Percentiles rank a stretch among this genome's conserved stretches.
Conservation (phyloP, 331 rosid genomes). For the Stylosanthes scabra region DNA sequence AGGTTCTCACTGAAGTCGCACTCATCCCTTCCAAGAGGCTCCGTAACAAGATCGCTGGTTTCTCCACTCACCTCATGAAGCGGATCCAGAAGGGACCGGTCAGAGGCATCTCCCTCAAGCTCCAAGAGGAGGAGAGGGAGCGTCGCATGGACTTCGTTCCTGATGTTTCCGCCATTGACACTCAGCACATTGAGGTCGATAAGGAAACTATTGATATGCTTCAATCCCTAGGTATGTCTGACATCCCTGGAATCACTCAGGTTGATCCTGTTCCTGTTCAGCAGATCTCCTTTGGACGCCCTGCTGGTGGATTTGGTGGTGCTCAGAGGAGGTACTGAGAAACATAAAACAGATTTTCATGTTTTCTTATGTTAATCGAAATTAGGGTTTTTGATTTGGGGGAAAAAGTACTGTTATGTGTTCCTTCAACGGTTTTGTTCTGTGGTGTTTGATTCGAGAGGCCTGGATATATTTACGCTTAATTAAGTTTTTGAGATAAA, state of each 20-base stretch:
- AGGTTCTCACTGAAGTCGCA: conserved; percentile 59
- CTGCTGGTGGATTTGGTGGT: conserved; percentile 32
- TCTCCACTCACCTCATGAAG: conserved; percentile 67
- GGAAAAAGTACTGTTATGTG: background rate
- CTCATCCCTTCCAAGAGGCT: conserved; percentile 66
- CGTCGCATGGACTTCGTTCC: conserved; percentile 77
- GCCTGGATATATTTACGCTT: background rate
- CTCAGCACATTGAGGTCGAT: conserved; percentile 56
- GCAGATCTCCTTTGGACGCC: conserved; percentile 39
- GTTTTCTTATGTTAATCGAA: background rate
- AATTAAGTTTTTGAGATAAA: background rate
- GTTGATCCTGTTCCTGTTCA: conserved; percentile 46
- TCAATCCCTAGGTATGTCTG: conserved; percentile 51
- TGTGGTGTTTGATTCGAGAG: background rate
- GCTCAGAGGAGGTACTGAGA: conserved; percentile 52
- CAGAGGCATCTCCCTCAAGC: conserved; percentile 63
- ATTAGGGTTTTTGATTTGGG: background rate
- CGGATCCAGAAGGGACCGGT: conserved; percentile 69
- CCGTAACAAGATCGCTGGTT: conserved; percentile 68
- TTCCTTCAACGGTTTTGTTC: background rate
- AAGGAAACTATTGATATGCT: conserved; percentile 68
- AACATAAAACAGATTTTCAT: background rate
- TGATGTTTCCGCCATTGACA: conserved; percentile 57
- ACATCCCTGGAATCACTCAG: conserved; percentile 37
- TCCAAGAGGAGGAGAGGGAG: conserved; percentile 68